phyloP scores from a whole-genome alignment of 805 yeast genomes.

The Yamadazyma scolyti region DNA sequence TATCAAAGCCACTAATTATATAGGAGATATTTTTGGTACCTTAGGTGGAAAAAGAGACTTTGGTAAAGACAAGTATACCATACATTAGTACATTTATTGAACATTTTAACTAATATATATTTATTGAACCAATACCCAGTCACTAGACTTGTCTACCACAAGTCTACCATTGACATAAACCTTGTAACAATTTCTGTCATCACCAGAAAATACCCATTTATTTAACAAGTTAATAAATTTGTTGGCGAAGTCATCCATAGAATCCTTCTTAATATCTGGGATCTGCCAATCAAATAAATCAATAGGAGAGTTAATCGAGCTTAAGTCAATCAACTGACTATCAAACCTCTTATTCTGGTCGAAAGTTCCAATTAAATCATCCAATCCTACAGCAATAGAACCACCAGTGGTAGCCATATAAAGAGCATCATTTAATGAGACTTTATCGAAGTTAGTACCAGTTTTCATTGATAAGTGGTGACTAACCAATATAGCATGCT shows the following conservation, averaged over 20 bases:
- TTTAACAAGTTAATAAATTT: conserved; percentile 59
- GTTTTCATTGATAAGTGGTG: conserved; percentile 40
- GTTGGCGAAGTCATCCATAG: conserved; percentile 7
- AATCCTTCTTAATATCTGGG: conserved; percentile 25
- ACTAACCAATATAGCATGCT: conserved; percentile 33
- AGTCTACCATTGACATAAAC: conserved; percentile 82
- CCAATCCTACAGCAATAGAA: conserved; percentile 67
- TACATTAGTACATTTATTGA: conserved; percentile 3
- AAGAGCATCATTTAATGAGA: conserved; percentile 67
- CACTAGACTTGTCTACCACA: conserved; percentile 43
- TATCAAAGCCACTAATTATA: conserved; percentile 43
- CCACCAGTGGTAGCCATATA: conserved; percentile 89
- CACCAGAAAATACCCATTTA: conserved; percentile 93
- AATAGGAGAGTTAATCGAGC: conserved; percentile 50
- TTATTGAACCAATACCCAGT: conserved; percentile 7
- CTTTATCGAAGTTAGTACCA: conserved; percentile 40
- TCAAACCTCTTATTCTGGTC: conserved; percentile 79
- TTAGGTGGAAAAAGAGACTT: conserved; percentile 44
- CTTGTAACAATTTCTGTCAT: conserved; percentile 76
- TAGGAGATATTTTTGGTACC: conserved; percentile 59
- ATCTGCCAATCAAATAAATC: conserved; percentile 76
- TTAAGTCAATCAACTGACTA: conserved; percentile 70
- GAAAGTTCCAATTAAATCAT: conserved; percentile 62
- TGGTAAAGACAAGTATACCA: conserved; percentile 20
- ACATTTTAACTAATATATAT: not conserved